These are phyloP conservation scores for Elongisporangium prolatum DNA, from an alignment of 352 stramenopile species.

Conservation along the genomic window DNA sequence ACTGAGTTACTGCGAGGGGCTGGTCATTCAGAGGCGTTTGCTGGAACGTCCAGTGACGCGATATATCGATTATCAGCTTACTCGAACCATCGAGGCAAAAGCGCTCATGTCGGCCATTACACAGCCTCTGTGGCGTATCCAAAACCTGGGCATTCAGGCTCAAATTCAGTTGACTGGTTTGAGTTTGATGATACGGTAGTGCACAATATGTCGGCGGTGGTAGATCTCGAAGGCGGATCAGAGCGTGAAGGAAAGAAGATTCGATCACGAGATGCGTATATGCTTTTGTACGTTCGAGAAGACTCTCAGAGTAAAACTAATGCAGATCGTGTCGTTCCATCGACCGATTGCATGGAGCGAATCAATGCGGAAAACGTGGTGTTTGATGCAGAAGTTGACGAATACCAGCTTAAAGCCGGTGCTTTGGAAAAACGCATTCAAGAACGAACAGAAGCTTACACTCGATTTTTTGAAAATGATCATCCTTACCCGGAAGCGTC, in stretches of 20 bases:
- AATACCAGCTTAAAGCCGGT: slow-evolving; percentile 38
- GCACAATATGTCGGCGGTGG: slow-evolving; percentile 33
- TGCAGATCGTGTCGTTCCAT: slow-evolving; percentile 13
- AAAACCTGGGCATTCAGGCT: slow-evolving; percentile 8
- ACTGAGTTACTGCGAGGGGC: slow-evolving; percentile 44
- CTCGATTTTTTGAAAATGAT: slow-evolving; percentile 54
- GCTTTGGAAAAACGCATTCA: slow-evolving; percentile 48
- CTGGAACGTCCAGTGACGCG: slow-evolving; percentile 24
- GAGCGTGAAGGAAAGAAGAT: slow-evolving; percentile 52
- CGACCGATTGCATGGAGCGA: slow-evolving; percentile 29
- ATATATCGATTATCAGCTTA: slow-evolving; percentile 74
- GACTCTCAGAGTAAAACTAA: slow-evolving; percentile 6
- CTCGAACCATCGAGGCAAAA: slow-evolving; percentile 80
- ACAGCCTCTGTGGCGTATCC: slow-evolving; percentile 74
- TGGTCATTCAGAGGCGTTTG: slow-evolving; percentile 33
- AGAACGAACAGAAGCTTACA: slow-evolving; percentile 47
- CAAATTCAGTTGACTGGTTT: slow-evolving; percentile 47
- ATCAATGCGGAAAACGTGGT: slow-evolving; percentile 45
- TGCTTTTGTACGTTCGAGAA: slow-evolving; percentile 75
- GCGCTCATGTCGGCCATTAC: slow-evolving; percentile 81
- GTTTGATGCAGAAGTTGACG: slow-evolving; percentile 42
- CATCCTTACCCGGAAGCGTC: slow-evolving; percentile 32
- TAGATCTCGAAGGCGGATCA: slow-evolving; percentile 32
- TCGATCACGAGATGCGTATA: slow-evolving; percentile 80
- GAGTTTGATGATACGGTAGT: slow-evolving; percentile 82